Percentiles rank a stretch among this genome's conserved stretches.
These are phyloP conservation scores for Hevea brasiliensis DNA, from an alignment of 345 rosid genomes.

Conservation along the genomic window DNA sequence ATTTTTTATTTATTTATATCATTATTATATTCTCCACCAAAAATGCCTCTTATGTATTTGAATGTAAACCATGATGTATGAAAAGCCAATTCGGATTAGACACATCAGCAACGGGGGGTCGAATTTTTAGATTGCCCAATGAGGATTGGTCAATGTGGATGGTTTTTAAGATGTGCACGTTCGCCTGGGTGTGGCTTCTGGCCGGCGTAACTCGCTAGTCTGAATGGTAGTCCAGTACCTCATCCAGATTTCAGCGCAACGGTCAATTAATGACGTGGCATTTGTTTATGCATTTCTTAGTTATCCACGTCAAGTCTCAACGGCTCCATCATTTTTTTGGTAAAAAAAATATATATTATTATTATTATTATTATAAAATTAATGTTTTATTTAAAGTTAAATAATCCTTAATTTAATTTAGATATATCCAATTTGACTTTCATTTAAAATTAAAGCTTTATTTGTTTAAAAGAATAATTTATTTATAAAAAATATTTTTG, in stretches of 20 bases:
- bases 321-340: neutral
- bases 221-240: no score
- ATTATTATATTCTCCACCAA: slow-evolving; percentile 1
- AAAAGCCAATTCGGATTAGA: neutral
- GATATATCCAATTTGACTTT: no score
- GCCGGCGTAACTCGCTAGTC: neutral
- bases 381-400: no score
- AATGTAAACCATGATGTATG: neutral
- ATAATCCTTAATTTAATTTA: no score
- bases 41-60: neutral
- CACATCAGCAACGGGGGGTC: neutral
- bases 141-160: neutral
- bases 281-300: neutral
- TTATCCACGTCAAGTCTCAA: neutral
- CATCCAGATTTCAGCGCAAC: neutral
- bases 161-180: neutral
- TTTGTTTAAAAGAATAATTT: no score
- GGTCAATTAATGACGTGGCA: slow-evolving; percentile 19
- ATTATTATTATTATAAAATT: no score
- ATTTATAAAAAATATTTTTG: no score
- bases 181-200: neutral
- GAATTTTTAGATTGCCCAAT: neutral
- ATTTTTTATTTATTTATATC: no score
- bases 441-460: no score
- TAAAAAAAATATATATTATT: no score